Base-by-base conservation (phyloP, 1,284 basidiomycete species). In the Xerocomus amazonicus region DNA sequence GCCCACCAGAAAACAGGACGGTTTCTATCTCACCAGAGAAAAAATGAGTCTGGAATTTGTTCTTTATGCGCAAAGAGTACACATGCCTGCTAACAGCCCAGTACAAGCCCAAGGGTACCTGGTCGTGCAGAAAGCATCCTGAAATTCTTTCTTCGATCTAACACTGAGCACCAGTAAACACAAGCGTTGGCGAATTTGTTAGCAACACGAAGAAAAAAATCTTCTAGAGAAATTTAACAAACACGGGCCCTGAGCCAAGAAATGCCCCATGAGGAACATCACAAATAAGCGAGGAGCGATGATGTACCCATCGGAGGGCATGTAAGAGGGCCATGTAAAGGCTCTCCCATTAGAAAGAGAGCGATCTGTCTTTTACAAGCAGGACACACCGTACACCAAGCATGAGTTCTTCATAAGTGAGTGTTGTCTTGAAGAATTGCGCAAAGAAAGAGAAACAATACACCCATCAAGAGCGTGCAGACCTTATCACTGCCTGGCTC, bases 371-470 rank as follows among this genome's bases (percentile, higher is more conserved):
- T 2, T 60, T 52, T 9, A 41, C 16, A 28, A 62, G 33, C 9
- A 64, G 45, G 29, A 64, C 29, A 5, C 59, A 61, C 60, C 60
- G 63, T 33, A 62, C 50, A 12, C 60, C 63, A n/a, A 62, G 44
- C 17, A n/a, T 38, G n/a, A 47, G 31, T 44, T 62, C 63, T 13
- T 61, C 45, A 13, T 48, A 46, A 16, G 42, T 14, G 6, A 27
- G 32, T 13, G 27, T 13, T 34, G 33, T 13, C 19, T 23, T 4
- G 4, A 23, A 23, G 19, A 23, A 23, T 4, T 23, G 19, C 4
- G 19, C 19, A 23, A 23, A 23, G 19, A 23, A 23, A 23, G 19
- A 23, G 19, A 23, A 23, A 23, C 19, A 23, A n/a, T n/a, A n/a
- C n/a, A n/a, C n/a, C n/a, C n/a, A n/a, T n/a, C n/a, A n/a, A n/a